These are phyloP conservation scores for Pseudocercospora pini-densiflorae DNA, from an alignment of 2,329 filamentous ascomycete genomes.

Conservation along the genomic window DNA sequence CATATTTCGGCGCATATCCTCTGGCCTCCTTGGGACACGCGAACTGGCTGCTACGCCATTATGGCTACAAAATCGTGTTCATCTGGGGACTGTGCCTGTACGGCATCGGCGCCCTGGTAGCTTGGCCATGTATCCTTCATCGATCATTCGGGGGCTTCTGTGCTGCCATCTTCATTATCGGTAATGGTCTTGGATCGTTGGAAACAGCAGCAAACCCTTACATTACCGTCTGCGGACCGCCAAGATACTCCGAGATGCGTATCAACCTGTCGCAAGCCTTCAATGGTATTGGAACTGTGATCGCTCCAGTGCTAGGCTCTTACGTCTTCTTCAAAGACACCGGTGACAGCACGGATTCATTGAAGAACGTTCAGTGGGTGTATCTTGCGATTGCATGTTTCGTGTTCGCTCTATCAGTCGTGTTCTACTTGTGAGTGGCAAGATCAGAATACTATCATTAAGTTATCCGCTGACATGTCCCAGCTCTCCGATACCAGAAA, in stretches of 20 bases:
- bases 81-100: constrained; percentile 60
- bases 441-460: no score
- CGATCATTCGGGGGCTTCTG: constrained; percentile 64
- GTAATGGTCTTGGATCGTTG: constrained; percentile 57
- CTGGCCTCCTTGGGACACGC: constrained; percentile 54
- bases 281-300: constrained; percentile 62
- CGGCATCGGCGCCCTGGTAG: constrained; percentile 61
- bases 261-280: constrained; percentile 64
- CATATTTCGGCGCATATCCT: constrained; percentile 57
- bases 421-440: constrained; percentile 58
- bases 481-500: constrained; percentile 55
- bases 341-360: constrained; percentile 52
- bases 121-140: constrained; percentile 63
- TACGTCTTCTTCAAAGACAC: constrained; percentile 66
- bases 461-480: background rate
- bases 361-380: constrained; percentile 67
- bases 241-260: constrained; percentile 61
- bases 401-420: constrained; percentile 59
- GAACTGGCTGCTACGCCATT: constrained; percentile 46
- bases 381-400: constrained; percentile 67
- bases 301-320: constrained; percentile 63
- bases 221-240: constrained; percentile 62
- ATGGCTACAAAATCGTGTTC: constrained; percentile 53
- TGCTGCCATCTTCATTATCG: constrained; percentile 61
- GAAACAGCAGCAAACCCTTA: constrained; percentile 65